Evolutionary conservation across 805 yeast species (phyloP).

Genomic region (Kodamaea jinghongensis): DNA sequence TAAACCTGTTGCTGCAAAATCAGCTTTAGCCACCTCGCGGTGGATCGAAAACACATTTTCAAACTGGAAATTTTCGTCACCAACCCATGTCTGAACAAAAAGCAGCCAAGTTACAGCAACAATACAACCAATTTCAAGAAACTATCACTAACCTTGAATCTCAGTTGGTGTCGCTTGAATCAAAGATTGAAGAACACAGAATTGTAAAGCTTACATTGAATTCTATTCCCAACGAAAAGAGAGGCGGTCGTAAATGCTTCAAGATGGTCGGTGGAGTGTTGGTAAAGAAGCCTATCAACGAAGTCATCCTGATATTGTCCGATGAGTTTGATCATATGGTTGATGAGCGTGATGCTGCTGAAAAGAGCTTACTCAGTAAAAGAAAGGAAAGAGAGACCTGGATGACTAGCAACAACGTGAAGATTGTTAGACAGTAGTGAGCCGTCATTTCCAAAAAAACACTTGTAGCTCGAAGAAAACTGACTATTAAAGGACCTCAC

Average conservation of each 20-base stretch:
- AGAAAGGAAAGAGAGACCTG: conserved; percentile 37
- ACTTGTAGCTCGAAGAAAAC: too few relatives aligned
- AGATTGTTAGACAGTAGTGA: conserved; percentile 36
- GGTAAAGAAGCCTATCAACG: conserved; percentile 77
- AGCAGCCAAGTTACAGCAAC: conserved; percentile 40
- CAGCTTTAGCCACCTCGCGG: too few relatives aligned
- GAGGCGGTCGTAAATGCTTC: conserved; percentile 69
- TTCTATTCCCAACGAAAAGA: conserved; percentile 31
- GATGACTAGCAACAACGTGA: conserved; percentile 42
- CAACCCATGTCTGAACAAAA: conserved; percentile 21
- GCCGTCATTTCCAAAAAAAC: too few relatives aligned
- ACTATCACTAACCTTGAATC: conserved; percentile 37
- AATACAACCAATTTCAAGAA: conserved; percentile 41
- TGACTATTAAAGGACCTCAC: too few relatives aligned
- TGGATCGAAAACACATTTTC: too few relatives aligned
- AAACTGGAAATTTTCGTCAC: too few relatives aligned
- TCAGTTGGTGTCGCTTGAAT: conserved; percentile 31
- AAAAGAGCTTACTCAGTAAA: conserved; percentile 23
- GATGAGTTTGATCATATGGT: conserved; percentile 43
- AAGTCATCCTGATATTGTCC: conserved; percentile 62
- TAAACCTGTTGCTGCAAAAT: too few relatives aligned
- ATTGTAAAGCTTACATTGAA: conserved; percentile 42
- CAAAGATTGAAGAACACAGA: conserved; percentile 39
- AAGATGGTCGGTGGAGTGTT: conserved; percentile 94
- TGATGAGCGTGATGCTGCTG: conserved; percentile 22